Base-by-base conservation (phyloP, 306 rosid genomes). In the Vigna angularis region DNA sequence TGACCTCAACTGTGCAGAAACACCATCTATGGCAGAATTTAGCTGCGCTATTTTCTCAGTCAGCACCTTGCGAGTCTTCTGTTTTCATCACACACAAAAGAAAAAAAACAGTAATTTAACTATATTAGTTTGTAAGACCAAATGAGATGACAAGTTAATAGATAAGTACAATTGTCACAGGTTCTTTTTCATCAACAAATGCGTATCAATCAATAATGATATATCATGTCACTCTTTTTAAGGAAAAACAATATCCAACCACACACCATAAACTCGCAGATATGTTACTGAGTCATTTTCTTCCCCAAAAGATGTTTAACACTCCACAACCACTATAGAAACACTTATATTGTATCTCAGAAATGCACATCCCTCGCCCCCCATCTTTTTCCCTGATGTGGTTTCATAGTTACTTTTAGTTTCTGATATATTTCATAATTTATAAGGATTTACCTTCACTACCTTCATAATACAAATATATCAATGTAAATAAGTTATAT, bases 1-100 rank as follows among this genome's bases (percentile, higher is more conserved):
- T 15, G 84, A 30, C 24, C 45, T 80, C 69, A 84, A 67, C 57
- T 84, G 76, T 13, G 85, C 59, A 53, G 90, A 90, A 73, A 86
- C 86, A 62, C 70, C 85, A 30, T 90, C 90, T 72, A 90, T 86
- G 79, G 91, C 89, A 2, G 89, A 82, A 62, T 86, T 90, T 68
- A 90, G 81, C 73, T 82, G 86, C 14, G 86, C 86, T 63, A 90
- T 87, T 84, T 90, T 90, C 77, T 87, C 89, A 6, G 77, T 65
- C 17, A 90, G 78, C 76, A 72, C 77, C 77, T 78, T 83, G 64
- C 91, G 94, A 16, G 91, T 86, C 75, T 49, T 90, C 89, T 90
- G 85, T 77, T 65, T 15, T 40, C 50, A 51, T 52, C 74, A 81
- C 52, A 47, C 74, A 81, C 58, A 76, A 18, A 65, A 78, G 28